A percentile compares a stretch with the other conserved stretches of the same genome.
phyloP scores from a whole-genome alignment of 179 eudicot genomes.

The Camellia oleifera region DNA sequence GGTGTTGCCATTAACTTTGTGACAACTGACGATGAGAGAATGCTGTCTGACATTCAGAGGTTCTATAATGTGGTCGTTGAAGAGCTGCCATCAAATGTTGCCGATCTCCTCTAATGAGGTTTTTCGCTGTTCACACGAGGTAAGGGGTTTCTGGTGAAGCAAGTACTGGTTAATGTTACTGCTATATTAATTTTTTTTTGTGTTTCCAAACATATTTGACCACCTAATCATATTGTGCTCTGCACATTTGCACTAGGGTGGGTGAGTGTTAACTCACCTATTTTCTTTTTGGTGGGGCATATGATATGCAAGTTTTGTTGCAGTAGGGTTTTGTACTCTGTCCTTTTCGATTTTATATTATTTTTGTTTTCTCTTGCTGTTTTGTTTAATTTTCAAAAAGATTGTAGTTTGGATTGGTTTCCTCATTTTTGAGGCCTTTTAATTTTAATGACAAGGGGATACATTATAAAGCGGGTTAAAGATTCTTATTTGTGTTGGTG shows the following conservation, averaged over 20 bases:
- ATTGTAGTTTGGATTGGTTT: neutral
- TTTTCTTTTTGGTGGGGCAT: neutral
- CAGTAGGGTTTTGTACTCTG: conserved; percentile 10
- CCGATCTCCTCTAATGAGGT: conserved; percentile 24
- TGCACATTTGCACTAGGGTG: conserved; percentile 3
- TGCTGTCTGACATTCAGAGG: conserved; percentile 32
- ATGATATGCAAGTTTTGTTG: conserved; percentile 7
- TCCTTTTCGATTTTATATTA: neutral
- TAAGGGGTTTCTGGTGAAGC: conserved; percentile 1
- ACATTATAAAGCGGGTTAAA: neutral
- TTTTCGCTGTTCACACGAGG: neutral
- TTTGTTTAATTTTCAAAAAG: neutral
- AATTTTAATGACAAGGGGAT: neutral
- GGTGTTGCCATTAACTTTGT: conserved; percentile 34
- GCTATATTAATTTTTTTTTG: neutral
- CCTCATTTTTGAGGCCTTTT: neutral
- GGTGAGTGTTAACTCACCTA: neutral
- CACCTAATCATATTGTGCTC: neutral
- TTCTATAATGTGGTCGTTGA: conserved; percentile 28
- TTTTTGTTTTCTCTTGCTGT: neutral
- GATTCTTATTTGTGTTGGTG: neutral
- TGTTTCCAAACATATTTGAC: neutral
- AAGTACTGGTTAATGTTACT: neutral
- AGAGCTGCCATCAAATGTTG: conserved; percentile 33
- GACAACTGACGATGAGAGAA: conserved; percentile 26